These are phyloP conservation scores for Microsporum canis DNA, from an alignment of 2,329 filamentous ascomycete species.

Conservation along the genomic window DNA sequence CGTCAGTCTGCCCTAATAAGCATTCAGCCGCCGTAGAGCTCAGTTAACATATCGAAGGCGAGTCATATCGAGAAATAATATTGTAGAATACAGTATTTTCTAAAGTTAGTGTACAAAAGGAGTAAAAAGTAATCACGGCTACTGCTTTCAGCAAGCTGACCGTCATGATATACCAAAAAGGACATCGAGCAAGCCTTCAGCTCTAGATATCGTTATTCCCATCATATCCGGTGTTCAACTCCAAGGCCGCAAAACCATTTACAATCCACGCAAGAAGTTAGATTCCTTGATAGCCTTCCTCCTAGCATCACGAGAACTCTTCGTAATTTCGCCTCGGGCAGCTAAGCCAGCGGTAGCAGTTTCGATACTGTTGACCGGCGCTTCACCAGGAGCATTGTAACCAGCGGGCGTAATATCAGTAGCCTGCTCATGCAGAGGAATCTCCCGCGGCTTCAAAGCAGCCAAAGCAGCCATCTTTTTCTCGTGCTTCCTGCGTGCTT, in stretches of 20 bases:
- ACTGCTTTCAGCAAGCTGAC: neutral
- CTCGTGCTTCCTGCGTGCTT: constrained; percentile 36
- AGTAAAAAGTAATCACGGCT: neutral
- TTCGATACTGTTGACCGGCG: constrained; percentile 15
- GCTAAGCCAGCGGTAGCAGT: constrained; percentile 28
- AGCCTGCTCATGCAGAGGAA: constrained; percentile 37
- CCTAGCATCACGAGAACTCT: constrained; percentile 35
- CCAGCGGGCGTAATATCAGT: constrained; percentile 34
- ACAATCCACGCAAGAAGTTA: constrained; percentile 40
- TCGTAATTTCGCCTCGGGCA: constrained; percentile 33
- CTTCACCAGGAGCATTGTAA: constrained; percentile 16
- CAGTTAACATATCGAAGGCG: neutral
- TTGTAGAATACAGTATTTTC: neutral
- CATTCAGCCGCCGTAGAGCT: too few relatives aligned
- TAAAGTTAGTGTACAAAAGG: constrained; percentile 4
- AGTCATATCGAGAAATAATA: neutral
- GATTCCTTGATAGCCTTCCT: constrained; percentile 37
- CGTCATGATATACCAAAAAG: neutral
- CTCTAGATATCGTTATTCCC: neutral
- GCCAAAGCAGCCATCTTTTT: constrained; percentile 36
- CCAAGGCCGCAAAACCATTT: constrained; percentile 9
- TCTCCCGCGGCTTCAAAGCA: constrained; percentile 28
- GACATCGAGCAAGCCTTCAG: neutral
- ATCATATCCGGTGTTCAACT: neutral
- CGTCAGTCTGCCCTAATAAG: too few relatives aligned